phyloP scores from a whole-genome alignment of 139 green algal genomes.

The Gonium pectorale region DNA sequence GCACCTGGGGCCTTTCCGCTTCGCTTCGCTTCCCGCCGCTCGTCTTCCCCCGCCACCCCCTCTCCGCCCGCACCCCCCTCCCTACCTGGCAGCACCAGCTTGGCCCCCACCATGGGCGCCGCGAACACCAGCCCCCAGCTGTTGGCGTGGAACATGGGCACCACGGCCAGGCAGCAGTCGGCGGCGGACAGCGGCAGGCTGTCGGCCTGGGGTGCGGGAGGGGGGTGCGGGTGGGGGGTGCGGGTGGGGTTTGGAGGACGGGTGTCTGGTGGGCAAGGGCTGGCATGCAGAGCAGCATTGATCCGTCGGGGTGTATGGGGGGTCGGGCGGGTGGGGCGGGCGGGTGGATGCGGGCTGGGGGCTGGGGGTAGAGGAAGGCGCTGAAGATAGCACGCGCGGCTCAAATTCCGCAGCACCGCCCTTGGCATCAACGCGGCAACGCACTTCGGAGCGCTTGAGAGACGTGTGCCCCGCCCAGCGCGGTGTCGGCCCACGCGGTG shows the following conservation, averaged over 20 bases:
- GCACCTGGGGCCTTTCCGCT: neutral
- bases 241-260: neutral
- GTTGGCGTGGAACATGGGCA: slow-evolving; percentile 89
- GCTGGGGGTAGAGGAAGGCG: neutral
- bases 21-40: neutral
- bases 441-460: too few species aligned
- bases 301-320: too few species aligned
- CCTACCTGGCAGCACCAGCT: slow-evolving; percentile 78
- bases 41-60: too few species aligned
- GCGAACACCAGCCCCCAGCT: slow-evolving; percentile 77
- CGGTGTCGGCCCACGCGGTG: too few species aligned
- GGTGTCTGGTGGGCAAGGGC: too few species aligned
- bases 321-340: too few species aligned
- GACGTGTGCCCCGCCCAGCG: too few species aligned
- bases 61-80: neutral
- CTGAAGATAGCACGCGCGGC: too few species aligned
- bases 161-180: slow-evolving; percentile 67
- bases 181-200: slow-evolving; percentile 55
- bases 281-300: too few species aligned
- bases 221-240: neutral
- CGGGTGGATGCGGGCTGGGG: neutral
- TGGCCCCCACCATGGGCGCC: slow-evolving; percentile 75
- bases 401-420: too few species aligned
- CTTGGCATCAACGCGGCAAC: too few species aligned
- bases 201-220: slow-evolving; percentile 47